Evolutionary conservation across 169 alveolate species (phyloP).

Genomic region (Plasmodium cynomolgi): DNA sequence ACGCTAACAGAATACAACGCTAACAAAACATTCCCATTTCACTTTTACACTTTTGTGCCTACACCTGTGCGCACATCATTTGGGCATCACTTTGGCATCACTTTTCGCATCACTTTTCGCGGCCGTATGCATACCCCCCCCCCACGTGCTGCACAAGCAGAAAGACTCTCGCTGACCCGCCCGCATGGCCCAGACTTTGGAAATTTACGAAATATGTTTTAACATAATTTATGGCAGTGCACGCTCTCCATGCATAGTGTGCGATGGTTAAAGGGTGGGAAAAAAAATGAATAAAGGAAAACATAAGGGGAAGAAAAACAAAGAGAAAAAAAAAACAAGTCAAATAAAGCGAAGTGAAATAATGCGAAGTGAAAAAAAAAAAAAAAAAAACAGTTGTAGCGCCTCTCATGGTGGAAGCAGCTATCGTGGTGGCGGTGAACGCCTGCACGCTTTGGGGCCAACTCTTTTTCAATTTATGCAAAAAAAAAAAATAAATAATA

Average conservation of each 20-base stretch:
- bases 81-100: neutral
- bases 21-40: neutral
- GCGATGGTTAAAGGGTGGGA: neutral
- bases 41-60: neutral
- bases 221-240: neutral
- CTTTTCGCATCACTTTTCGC: neutral
- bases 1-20: neutral
- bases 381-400: neutral
- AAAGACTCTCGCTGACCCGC: neutral
- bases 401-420: neutral
- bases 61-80: neutral
- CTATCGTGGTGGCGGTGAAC: neutral
- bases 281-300: neutral
- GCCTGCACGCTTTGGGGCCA: neutral
- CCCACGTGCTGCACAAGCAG: neutral
- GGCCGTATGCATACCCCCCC: neutral
- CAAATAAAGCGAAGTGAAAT: neutral
- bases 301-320: neutral
- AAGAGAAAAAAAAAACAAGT: neutral
- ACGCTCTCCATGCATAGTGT: neutral
- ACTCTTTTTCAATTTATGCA: neutral
- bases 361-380: too few relatives aligned
- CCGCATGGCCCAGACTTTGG: neutral
- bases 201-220: neutral
- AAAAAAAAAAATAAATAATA: too few relatives aligned